These are phyloP conservation scores for Colletotrichum liaoningense DNA, from an alignment of 2,329 filamentous ascomycete genomes.

Conservation along the genomic window DNA sequence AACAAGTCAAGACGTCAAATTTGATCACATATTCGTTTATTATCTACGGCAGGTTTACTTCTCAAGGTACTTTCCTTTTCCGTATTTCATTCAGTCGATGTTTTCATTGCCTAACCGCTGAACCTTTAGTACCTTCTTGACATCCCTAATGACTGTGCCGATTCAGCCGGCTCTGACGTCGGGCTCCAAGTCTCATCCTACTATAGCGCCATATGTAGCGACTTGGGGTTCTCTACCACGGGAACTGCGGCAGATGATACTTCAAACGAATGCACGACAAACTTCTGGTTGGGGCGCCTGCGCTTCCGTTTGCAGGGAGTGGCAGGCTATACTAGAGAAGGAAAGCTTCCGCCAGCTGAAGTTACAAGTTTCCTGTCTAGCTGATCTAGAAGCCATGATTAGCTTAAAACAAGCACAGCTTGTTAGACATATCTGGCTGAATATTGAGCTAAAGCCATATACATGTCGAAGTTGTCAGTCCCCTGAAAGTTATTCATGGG, in stretches of 20 bases:
- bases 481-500: background rate
- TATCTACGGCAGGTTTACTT: background rate
- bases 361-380: slow-evolving; percentile 40
- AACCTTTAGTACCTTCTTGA: background rate
- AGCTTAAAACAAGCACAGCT: slow-evolving; percentile 35
- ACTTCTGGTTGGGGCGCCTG: slow-evolving; percentile 44
- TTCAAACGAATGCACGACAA: background rate
- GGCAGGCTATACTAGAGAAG: slow-evolving; percentile 45
- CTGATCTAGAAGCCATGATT: slow-evolving; percentile 39
- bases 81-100: background rate
- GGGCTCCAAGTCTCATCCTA: background rate
- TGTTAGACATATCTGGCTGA: slow-evolving; percentile 44
- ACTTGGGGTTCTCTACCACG: background rate
- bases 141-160: background rate
- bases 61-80: background rate
- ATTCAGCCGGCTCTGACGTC: background rate
- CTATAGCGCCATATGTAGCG: background rate
- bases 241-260: background rate
- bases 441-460: slow-evolving; percentile 45
- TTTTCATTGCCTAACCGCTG: background rate
- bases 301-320: slow-evolving; percentile 50
- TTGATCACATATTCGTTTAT: background rate
- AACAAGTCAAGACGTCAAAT: background rate
- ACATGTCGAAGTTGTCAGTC: slow-evolving; percentile 37
- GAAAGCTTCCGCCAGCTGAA: slow-evolving; percentile 43